phyloP scores from a whole-genome alignment of 2,329 filamentous ascomycete genomes.

The Juglanconis sp. region DNA sequence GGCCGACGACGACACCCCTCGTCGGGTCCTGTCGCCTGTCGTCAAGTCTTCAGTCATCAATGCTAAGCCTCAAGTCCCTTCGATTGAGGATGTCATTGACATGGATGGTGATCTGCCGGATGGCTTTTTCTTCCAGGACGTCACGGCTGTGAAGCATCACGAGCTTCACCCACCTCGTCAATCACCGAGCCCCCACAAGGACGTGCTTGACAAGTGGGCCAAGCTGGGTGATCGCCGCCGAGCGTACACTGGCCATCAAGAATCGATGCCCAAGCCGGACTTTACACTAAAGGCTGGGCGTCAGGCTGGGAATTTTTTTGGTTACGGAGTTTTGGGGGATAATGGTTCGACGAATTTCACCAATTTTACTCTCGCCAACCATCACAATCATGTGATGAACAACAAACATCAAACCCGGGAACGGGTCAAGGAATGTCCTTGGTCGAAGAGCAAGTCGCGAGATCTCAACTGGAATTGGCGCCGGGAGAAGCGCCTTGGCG shows the following conservation, averaged over 20 bases:
- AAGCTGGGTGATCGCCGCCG: slow-evolving; percentile 81
- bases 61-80: slow-evolving; percentile 38
- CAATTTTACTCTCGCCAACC: slow-evolving; percentile 18
- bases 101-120: slow-evolving; percentile 65
- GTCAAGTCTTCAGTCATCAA: slow-evolving; percentile 35
- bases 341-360: slow-evolving; percentile 29
- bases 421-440: slow-evolving; percentile 51
- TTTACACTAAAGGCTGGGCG: slow-evolving; percentile 43
- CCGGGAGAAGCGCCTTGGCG: slow-evolving; percentile 63
- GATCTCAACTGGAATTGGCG: slow-evolving; percentile 58
- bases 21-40: slow-evolving; percentile 38
- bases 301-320: slow-evolving; percentile 36
- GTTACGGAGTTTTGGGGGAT: slow-evolving; percentile 48
- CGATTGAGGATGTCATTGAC: slow-evolving; percentile 40
- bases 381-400: slow-evolving; percentile 27
- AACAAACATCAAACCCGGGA: slow-evolving; percentile 42
- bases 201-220: slow-evolving; percentile 77
- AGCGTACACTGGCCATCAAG: slow-evolving; percentile 53
- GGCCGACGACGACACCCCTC: slow-evolving; percentile 44
- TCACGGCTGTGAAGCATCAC: slow-evolving; percentile 37
- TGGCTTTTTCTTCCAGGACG: slow-evolving; percentile 72
- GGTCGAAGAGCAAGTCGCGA: slow-evolving; percentile 50
- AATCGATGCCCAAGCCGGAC: slow-evolving; percentile 43
- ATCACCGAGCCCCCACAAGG: slow-evolving; percentile 65
- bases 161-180: slow-evolving; percentile 40